phyloP scores from a whole-genome alignment of 225 moss, liverwort and hornwort genomes.

The Marchantia polymorpha region DNA sequence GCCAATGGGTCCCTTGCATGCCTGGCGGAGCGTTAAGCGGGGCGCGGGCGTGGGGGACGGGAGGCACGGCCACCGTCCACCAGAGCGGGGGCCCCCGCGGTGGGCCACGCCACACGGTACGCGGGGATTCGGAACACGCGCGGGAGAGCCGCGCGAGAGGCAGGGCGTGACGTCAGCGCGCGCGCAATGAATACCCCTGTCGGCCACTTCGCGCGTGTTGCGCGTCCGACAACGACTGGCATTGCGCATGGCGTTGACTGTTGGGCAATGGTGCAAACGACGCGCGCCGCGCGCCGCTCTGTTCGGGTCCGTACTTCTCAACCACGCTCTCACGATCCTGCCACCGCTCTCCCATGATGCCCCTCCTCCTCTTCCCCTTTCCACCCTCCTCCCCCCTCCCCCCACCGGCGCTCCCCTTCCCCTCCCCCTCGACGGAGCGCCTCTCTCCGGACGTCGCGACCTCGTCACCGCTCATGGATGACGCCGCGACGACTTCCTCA shows the following conservation, averaged over 20 bases:
- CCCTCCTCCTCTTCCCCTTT: background rate
- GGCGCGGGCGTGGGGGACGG: slow-evolving; percentile 18
- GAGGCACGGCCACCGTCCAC: slow-evolving; percentile 11
- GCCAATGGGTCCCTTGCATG: slow-evolving; percentile 2
- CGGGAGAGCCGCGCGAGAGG: slow-evolving; percentile 15
- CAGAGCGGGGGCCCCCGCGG: background rate
- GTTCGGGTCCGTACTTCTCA: slow-evolving; percentile 21
- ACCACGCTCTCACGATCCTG: slow-evolving; percentile 26
- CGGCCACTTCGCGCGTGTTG: slow-evolving; percentile 27
- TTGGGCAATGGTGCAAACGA: slow-evolving; percentile 11
- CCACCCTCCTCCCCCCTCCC: background rate
- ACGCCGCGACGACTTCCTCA: background rate
- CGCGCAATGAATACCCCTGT: slow-evolving; percentile 12
- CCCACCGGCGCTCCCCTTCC: background rate
- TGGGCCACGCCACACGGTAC: slow-evolving; percentile 8
- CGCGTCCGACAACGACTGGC: slow-evolving; percentile 25
- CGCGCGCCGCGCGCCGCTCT: slow-evolving; percentile 25
- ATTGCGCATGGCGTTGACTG: slow-evolving; percentile 24
- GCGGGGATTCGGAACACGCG: slow-evolving; percentile 9
- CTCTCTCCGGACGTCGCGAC: background rate
- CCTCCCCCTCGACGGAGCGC: background rate
- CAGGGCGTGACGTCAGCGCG: slow-evolving; percentile 12
- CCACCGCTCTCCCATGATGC: slow-evolving; percentile 29
- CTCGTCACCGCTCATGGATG: background rate
- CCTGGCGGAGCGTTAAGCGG: slow-evolving; percentile 13